These are phyloP conservation scores for Clausena lansium DNA, from an alignment of 345 rosid species.

Conservation along the genomic window DNA sequence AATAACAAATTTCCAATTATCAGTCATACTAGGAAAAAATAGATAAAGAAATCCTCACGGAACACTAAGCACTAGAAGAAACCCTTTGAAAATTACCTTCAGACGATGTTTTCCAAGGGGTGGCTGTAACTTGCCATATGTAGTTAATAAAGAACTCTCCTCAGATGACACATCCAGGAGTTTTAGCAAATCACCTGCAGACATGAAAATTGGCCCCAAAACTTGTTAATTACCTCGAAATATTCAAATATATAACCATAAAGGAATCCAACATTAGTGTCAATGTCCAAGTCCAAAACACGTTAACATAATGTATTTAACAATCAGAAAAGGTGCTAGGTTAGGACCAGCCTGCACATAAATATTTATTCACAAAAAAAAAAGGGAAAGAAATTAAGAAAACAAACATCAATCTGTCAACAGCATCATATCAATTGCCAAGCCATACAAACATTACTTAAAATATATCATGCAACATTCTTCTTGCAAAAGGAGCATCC, in stretches of 20 bases:
- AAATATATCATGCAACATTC: not conserved
- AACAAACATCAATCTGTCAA: not conserved
- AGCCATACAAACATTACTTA: not conserved
- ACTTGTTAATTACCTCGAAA: not conserved
- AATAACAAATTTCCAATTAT: constrained; percentile 7
- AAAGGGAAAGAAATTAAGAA: not conserved
- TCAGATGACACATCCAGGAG: constrained; percentile 71
- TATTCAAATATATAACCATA: not conserved
- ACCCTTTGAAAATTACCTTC: constrained; percentile 46
- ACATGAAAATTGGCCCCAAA: not conserved
- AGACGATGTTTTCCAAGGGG: constrained; percentile 93
- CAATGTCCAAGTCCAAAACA: not conserved
- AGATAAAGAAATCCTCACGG: not conserved
- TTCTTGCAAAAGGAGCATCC: not conserved
- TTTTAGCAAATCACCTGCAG: constrained; percentile 75
- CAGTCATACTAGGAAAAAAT: constrained; percentile 7
- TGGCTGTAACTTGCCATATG: constrained; percentile 90
- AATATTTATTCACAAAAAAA: not conserved
- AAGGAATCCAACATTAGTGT: not conserved
- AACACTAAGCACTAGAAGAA: not conserved
- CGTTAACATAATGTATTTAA: not conserved
- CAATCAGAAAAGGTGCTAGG: not conserved
- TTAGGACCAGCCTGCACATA: not conserved
- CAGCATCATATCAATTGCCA: not conserved
- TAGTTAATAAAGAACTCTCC: constrained; percentile 60